phyloP scores from a whole-genome alignment of 2,329 filamentous ascomycete species.

The Ceratocystiopsis minuta region DNA sequence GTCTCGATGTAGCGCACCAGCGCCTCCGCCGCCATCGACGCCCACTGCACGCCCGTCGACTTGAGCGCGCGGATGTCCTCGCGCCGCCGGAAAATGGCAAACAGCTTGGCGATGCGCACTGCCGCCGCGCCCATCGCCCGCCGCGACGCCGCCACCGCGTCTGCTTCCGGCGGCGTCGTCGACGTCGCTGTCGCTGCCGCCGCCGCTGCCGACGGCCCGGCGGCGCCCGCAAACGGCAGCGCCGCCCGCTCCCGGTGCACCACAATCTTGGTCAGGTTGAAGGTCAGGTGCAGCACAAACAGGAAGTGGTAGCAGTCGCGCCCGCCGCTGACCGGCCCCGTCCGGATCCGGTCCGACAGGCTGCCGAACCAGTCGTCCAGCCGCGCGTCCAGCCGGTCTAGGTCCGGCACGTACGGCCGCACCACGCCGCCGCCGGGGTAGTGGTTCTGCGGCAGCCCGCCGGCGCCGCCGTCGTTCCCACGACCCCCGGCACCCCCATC shows the following conservation, averaged over 20 bases:
- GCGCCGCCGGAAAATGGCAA: constrained; percentile 2
- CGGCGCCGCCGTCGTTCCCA: not conserved
- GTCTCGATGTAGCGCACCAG: constrained; percentile 4
- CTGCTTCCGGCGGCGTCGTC: not conserved
- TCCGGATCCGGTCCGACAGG: constrained; percentile 1
- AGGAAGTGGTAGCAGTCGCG: constrained; percentile 4
- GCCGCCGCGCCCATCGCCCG: constrained; percentile 1
- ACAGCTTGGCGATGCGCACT: constrained; percentile 5
- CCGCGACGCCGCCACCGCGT: no score
- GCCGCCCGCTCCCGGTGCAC: constrained; percentile 2
- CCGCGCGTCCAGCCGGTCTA: constrained; percentile 1
- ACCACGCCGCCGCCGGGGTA: not conserved
- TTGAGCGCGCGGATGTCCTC: constrained; percentile 6
- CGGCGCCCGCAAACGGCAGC: not conserved
- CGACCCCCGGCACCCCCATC: not conserved
- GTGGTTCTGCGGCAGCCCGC: not conserved
- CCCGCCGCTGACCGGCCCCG: constrained; percentile 2
- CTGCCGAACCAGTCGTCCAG: constrained; percentile 4
- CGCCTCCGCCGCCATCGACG: constrained; percentile 3
- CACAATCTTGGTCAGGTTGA: constrained; percentile 4
- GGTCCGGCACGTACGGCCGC: constrained; percentile 1
- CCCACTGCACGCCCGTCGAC: constrained; percentile 6
- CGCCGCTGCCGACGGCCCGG: not conserved
- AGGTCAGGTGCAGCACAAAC: constrained; percentile 6
- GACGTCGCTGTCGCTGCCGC: not conserved